These are phyloP conservation scores for Plantago rigida DNA, from an alignment of 305 asterid genomes.

Conservation along the genomic window DNA sequence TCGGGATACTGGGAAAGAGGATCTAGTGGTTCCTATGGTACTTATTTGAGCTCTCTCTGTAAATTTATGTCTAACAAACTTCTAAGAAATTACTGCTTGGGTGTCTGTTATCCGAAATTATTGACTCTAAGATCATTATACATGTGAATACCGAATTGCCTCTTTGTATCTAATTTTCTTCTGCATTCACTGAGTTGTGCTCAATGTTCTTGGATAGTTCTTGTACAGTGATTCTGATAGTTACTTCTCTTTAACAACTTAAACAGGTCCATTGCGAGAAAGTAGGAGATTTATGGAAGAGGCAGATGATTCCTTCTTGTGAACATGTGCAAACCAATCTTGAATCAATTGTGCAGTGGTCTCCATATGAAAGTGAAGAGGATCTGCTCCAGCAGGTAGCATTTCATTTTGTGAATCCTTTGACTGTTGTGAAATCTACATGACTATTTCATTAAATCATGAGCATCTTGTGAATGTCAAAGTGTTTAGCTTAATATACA, in stretches of 20 bases:
- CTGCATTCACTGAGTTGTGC: not conserved
- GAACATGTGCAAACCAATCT: conserved; percentile 51
- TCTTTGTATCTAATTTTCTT: too few species aligned
- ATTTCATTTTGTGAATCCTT: not conserved
- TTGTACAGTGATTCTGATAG: conserved; percentile 8
- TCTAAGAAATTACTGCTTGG: too few species aligned
- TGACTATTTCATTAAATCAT: not conserved
- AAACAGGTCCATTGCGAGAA: conserved; percentile 57
- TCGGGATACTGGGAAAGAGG: conserved; percentile 60
- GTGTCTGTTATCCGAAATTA: too few species aligned
- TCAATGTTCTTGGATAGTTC: not conserved
- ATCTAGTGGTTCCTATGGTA: conserved; percentile 77
- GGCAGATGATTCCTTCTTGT: conserved; percentile 33
- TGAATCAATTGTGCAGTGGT: conserved; percentile 52
- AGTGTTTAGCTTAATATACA: not conserved
- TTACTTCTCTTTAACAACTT: not conserved
- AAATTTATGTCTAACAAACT: not conserved
- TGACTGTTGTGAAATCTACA: not conserved
- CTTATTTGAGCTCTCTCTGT: not conserved
- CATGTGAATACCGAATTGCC: not conserved
- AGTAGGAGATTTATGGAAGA: conserved; percentile 39
- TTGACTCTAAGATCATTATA: too few species aligned
- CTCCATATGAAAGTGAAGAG: conserved; percentile 54
- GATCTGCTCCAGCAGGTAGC: conserved; percentile 58
- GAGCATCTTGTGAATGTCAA: not conserved